Evolutionary conservation across 192 early-diverging fungal species (phyloP), one percentile per base, ranked within the genome.

Genomic region (Podila horticola): DNA sequence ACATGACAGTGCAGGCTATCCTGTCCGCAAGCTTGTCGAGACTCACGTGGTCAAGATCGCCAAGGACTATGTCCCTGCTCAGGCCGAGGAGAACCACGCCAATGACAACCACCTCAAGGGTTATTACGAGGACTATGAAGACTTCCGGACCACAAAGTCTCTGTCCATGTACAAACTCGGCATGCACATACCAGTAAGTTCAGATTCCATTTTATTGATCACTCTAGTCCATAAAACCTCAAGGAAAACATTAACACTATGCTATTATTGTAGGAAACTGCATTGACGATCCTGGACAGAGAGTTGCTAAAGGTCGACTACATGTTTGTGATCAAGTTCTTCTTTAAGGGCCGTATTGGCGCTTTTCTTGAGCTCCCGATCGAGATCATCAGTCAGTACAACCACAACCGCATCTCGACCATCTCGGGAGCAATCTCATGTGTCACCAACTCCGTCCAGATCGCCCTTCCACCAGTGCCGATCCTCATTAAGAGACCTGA

Each of bases 301-400:
- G 76, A 81, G 29, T 33, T 81, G 0, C 19, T 81, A 20, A 66
- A 67, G 26, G 76, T 81, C 15, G 76, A 81, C 10, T 81, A 81
- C 30, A 67, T 72, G 66, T 81, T 81, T 58, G 70, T 81, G 7
- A 81, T 81, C 61, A 81, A 81, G 22, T 81, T 81, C 66, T 81
- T 81, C 51, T 81, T 81, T 30, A 81, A 81, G 24, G 76, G 71
- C 10, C 51, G 76, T 1, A 60, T 81, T 66, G 76, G 76, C 34
- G 76, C 76, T 1, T 81, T 81, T 50, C 31, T 81, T 7, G 76
- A 81, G 24, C 22, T 81, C 19, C 76, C 76, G 9, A 69, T 81
- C 41, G 76, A 81, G 66, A 81, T 81, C 61, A 60, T 81, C 5
- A 72, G 69, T 30, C 69, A 81, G 31, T 81, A 81, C 57, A 81